These are phyloP conservation scores for Cyberlindnera lachancei DNA, from an alignment of 805 yeast genomes.

Conservation along the genomic window DNA sequence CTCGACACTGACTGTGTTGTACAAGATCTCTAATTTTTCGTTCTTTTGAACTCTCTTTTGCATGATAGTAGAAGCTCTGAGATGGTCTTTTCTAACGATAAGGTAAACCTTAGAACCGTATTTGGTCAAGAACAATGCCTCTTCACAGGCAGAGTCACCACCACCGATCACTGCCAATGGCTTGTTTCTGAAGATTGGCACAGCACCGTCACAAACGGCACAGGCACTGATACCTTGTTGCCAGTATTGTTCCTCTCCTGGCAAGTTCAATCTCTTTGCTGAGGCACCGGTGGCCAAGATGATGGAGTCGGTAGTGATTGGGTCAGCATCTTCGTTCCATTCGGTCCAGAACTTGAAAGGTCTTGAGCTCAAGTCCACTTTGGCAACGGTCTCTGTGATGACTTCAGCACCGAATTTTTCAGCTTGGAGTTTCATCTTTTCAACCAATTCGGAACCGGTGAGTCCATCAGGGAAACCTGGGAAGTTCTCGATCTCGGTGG, in stretches of 20 bases:
- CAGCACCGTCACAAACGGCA: conserved; percentile 99
- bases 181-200: conserved; percentile 95
- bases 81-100: conserved; percentile 87
- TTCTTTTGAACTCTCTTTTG: conserved; percentile 81
- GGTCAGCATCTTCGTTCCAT: conserved; percentile 85
- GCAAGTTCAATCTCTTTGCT: conserved; percentile 87
- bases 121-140: conserved; percentile 93
- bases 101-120: conserved; percentile 94
- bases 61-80: conserved; percentile 96
- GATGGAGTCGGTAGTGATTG: conserved; percentile 87
- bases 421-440: conserved; percentile 86
- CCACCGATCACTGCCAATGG: conserved; percentile 98
- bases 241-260: conserved; percentile 98
- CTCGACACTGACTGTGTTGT: conserved; percentile 76
- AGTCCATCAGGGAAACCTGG: conserved; percentile 97
- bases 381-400: conserved; percentile 90
- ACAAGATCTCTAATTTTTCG: conserved; percentile 86
- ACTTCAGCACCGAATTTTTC: conserved; percentile 85
- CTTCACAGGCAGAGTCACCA: conserved; percentile 99
- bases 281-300: conserved; percentile 97
- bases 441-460: conserved; percentile 85
- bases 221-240: conserved; percentile 99
- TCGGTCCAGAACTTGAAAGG: conserved; percentile 98
- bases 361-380: conserved; percentile 77
- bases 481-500: conserved; percentile 97